Base-by-base conservation (phyloP, 306 rosid genomes). In the Malus fusca region DNA sequence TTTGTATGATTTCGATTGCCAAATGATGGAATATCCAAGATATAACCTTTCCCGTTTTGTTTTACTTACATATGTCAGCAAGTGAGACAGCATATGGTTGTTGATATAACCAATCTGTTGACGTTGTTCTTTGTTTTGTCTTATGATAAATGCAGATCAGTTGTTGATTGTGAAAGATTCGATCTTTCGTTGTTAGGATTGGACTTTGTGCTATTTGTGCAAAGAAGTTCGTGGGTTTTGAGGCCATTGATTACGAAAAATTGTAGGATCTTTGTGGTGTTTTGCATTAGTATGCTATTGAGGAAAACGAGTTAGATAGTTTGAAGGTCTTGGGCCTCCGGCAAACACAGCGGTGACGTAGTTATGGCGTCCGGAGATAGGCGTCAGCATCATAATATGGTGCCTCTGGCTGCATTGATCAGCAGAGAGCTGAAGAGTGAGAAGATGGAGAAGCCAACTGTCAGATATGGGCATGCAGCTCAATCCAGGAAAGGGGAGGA, bases 401-500 rank as follows among this genome's bases (percentile, higher is more conserved):
- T 91, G 77, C 98, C 97, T 83, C 95, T 94, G 72, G 97, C 98
- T 84, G 94, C 93, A 18, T 83, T 94, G 84, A 88, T 90, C 43
- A 88, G 92, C 83, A 85, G 89, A 77, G 98, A 95, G 85, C 87
- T 89, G 87, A 92, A 84, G 90, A 90, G 69, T 76, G 98, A 92
- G 91, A 95, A 81, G 89, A 86, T 92, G 96, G 97, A 89, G 82
- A 95, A 92, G 78, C 98, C 98, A 5, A 90, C 85, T 60, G 80
- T 95, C 68, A 89, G 90, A 75, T 81, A 77, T 80, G 98, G 97
- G 0, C 87, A 88, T 75, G 97, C 98, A 12, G 97, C 93, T 72
- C 96, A 91, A 79, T 92, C 98, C 75, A 92, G 72, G 83, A 95
- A 95, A 80, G 98, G 98, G 74, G 98, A 92, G 68, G 98, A 95